Base-by-base conservation (phyloP, 2,329 filamentous ascomycete genomes). In the Trichoderma endophyticum region DNA sequence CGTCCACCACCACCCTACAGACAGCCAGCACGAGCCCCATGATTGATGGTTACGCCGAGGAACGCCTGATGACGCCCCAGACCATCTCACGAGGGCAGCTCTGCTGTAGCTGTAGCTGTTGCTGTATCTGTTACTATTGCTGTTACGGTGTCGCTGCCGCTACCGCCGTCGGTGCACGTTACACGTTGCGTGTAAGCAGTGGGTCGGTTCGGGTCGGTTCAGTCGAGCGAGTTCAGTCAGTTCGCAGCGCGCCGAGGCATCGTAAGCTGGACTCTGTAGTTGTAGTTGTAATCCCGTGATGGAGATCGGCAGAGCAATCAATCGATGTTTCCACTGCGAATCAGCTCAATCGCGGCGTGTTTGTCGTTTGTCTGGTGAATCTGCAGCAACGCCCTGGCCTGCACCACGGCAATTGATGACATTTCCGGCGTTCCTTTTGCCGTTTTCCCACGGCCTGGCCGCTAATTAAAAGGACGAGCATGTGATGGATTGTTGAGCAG, bases 1-100 rank as follows among this genome's bases (percentile, higher is more conserved):
- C 89, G 74, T 92, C 89, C 39, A 89, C 79, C 43, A 91, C 78
- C 82, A 92, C 85, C 74, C 84, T 84, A 82, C 86, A 87, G 72
- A 91, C 79, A 57, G 86, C 84, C 73, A 84, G 75, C 61, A 84
- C 78, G 73, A 85, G 79, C 77, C 81, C 81, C 82, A 84, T 83
- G 75, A 77, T 82, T 80, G 6, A 84, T 83, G 75, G 77, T 82
- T 80, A 32, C 30, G 77, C 79, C 78, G 79, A 81, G 78, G 78
- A 75, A 75, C 74, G 73, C 77, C 78, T 78, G 78, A 77, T 76
- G 75, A 12, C 78, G 77, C 36, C 34, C 74, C 77, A 75, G 73
- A 65, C 54, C 79, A 79, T 75, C 75, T 76, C 78, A 68, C 72
- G 75, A 60, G 66, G 57, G 36, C 11, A 11, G 18, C 28, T 34